Evolutionary conservation across 257 asterid genomes (phyloP).

Genomic region (Solanum bulbocastanum): DNA sequence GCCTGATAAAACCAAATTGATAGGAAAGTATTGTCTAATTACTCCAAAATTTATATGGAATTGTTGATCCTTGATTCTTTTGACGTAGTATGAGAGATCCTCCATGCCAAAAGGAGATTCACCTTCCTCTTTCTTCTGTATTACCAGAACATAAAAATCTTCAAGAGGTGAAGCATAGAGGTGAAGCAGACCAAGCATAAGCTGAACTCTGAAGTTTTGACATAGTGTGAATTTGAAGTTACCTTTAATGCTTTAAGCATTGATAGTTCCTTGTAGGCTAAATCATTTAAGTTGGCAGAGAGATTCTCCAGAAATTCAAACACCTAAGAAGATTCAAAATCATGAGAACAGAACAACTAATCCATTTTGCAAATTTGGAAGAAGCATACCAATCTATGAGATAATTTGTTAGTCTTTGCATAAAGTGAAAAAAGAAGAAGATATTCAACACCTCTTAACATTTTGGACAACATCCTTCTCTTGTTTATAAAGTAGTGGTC

Average conservation of each 20-base stretch:
- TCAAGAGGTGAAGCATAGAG: conserved; percentile 1
- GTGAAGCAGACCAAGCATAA: neutral
- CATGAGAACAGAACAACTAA: conserved; percentile 4
- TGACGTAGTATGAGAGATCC: conserved; percentile 72
- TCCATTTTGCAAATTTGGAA: neutral
- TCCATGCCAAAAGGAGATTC: conserved; percentile 68
- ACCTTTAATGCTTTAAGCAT: conserved; percentile 81
- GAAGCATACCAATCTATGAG: neutral
- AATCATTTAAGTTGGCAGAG: conserved; percentile 67
- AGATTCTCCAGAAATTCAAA: conserved; percentile 78
- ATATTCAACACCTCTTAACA: neutral
- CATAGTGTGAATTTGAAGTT: neutral
- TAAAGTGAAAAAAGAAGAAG: neutral
- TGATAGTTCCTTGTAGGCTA: conserved; percentile 70
- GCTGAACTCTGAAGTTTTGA: neutral
- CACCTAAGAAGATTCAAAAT: conserved; percentile 30
- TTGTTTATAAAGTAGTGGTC: neutral
- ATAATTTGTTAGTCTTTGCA: neutral
- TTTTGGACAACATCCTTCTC: neutral
- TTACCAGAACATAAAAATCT: conserved; percentile 10
- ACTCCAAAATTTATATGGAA: conserved; percentile 66
- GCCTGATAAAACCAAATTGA: conserved; percentile 77
- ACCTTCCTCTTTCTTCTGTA: conserved; percentile 81
- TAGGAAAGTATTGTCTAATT: conserved; percentile 75
- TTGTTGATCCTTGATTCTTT: conserved; percentile 57